Evolutionary conservation across 345 rosid species (phyloP), one percentile per base, ranked within the genome.

Genomic region (Arabis hirsuta): DNA sequence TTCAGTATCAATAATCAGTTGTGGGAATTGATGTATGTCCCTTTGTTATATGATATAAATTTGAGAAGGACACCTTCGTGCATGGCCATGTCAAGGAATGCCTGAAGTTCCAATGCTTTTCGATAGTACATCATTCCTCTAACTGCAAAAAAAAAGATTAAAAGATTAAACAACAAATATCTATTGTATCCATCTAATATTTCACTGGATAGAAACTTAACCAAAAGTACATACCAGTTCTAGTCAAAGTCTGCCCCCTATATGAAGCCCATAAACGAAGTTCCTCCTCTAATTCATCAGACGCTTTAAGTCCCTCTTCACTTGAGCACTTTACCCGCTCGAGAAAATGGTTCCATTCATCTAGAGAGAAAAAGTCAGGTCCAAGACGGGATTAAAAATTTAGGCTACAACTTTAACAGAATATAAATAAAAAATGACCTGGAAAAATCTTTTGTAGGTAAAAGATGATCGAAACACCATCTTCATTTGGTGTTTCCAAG

Each of bases 61-160:
- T 43, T 34, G 50, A 16, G 78, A 32, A 65, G 50, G 65, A 32
- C 67, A 92, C 99, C 99, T 86, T 96, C 99, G 73, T 90, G 87
- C 76, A 80, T 82, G 70, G 98, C 99, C 98, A 96, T 96, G 80
- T 96, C 99, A 77, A 96, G 96, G 81, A 96, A 96, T 64, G 99
- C 94, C 82, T 96, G 99, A 70, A 96, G 96, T 82, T 96, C 98
- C 92, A 96, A 84, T 32, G 99, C 99, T 83, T 84, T 88, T 38
- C 98, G 87, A 77, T 85, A 87, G 79, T 96, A 96, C 99, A 96
- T 96, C 98, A 96, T 96, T 59, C 98, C 99, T 82, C 99, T 82
- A n/a, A 96, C 99, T 96, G 86, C 34, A 67, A 76, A 3, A 32
- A 5, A 31, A 34, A 31, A 64, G 50, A 55, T 50, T 22, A 43